Evolutionary conservation across 192 early-diverging fungal species (phyloP), one percentile per base, ranked within the genome.

Genomic region (Rhizoclosmatium sp.): DNA sequence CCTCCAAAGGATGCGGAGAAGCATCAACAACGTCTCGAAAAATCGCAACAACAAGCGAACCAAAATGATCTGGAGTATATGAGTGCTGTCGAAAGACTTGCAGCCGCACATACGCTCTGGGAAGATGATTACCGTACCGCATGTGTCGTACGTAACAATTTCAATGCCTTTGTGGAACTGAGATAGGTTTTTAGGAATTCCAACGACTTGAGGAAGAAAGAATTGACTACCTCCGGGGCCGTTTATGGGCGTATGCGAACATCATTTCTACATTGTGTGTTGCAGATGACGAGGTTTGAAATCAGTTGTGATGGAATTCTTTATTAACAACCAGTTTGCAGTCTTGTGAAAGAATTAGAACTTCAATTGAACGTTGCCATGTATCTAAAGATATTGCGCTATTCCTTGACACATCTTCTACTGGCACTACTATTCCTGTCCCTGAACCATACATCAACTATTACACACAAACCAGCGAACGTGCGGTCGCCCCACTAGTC

Each of bases 181-280:
- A 47, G 66, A 14, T 56, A 14, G 9, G 9, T 66, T 56, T n/a
- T 23, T 67, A 88, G 81, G 84, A 87, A 58, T 87, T 69, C 72
- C 85, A 89, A 85, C 79, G 82, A 47, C 75, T 90, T 23, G 88
- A 90, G 68, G 82, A 86, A 61, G 86, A 90, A 61, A 71, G 89
- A 58, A 81, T 90, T 59, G 75, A 87, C 58, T 89, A 84, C 69
- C 47, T 90, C 71, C 66, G 86, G 19, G 83, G 65, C 19, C 78
- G 75, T 44, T 44, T 90, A 23, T 90, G 89, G 89, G 85, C 85
- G 54, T 90, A 86, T 65, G 81, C 86, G 2, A 90, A 90, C 69
- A 84, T 90, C 40, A 48, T 90, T 9, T 83, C 85, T 2, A 82
- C 76, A n/a, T 77, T 81, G n/a, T 90, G 89, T 71, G 88, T 90